Base-by-base conservation (phyloP, 23 red algal genomes). In the Gracilaria vermiculophylla region DNA sequence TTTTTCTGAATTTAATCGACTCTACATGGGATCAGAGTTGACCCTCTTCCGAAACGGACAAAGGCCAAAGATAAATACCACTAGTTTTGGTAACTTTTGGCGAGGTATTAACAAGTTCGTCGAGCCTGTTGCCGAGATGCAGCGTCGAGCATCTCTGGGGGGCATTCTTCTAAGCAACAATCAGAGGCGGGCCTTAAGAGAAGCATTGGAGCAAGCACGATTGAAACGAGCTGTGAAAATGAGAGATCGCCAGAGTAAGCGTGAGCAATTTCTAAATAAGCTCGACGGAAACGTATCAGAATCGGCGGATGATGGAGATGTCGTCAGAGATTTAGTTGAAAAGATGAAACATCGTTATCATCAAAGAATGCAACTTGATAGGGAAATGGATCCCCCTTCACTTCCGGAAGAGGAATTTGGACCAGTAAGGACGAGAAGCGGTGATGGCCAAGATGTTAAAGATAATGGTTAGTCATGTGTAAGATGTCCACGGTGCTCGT, bases 1-100 rank as follows among this genome's bases (percentile, higher is more conserved):
- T 37, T 19, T 88, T 51, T 64, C 84, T 15, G 84, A 88, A 29
- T 78, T 66, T 48, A 88, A 88, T 43, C 51, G 37, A 35, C 25
- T 62, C n/a, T 55, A 73, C 24, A 52, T 58, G 35, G 84, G 84
- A 17, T 65, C 62, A n/a, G 15, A 65, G 27, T 31, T 88, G 12
- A 88, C 72, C 34, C 13, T 88, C 10, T 62, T 73, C 32, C 35
- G 37, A 28, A 53, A 78, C 33, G 84, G 84, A 15, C 43, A 60
- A 62, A 39, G 32, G 53, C 66, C 69, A 4, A 73, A 76, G 53
- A 35, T 57, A 53, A 32, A 71, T 20, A 76, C 73, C 14, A 41
- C 42, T 15, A 35, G 25, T 24, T 58, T 54, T 16, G 76, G 34
- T 14, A 50, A 16, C 7, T 79, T 79, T 8, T 88, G 69, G 69